phyloP scores from a whole-genome alignment of 2,329 filamentous ascomycete genomes.

The Alternaria ventricosa region DNA sequence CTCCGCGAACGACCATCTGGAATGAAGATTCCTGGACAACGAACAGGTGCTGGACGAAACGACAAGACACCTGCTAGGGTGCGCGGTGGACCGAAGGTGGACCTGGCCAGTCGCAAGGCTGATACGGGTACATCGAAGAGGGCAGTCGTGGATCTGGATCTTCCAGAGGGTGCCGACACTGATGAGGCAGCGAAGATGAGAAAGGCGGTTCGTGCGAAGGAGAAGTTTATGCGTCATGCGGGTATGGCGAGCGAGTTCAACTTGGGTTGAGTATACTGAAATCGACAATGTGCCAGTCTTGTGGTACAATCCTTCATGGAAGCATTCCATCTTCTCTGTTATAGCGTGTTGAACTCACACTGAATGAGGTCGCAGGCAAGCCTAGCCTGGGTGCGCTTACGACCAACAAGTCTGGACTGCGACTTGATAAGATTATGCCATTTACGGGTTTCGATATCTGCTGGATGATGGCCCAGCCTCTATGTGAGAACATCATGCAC shows the following conservation, averaged over 20 bases:
- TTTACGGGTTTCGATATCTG: background rate
- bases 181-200: slow-evolving; percentile 68
- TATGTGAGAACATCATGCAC: too few relatives aligned
- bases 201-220: slow-evolving; percentile 58
- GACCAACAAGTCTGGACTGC: background rate
- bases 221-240: slow-evolving; percentile 59
- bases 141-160: slow-evolving; percentile 34
- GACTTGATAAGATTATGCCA: background rate
- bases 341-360: background rate
- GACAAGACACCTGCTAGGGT: slow-evolving; percentile 49
- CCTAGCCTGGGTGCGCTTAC: background rate
- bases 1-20: slow-evolving; percentile 86
- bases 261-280: slow-evolving; percentile 57
- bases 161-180: slow-evolving; percentile 55
- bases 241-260: slow-evolving; percentile 71
- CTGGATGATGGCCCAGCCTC: background rate
- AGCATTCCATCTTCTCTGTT: background rate
- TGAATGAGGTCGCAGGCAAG: background rate
- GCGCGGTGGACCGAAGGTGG: slow-evolving; percentile 44
- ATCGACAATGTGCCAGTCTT: background rate
- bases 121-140: slow-evolving; percentile 28
- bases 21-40: slow-evolving; percentile 65
- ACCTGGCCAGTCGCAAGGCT: slow-evolving; percentile 47
- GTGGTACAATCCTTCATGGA: too few relatives aligned
- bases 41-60: slow-evolving; percentile 52